phyloP scores from a whole-genome alignment of 2,329 filamentous ascomycete genomes.

The Phoma sp. region DNA sequence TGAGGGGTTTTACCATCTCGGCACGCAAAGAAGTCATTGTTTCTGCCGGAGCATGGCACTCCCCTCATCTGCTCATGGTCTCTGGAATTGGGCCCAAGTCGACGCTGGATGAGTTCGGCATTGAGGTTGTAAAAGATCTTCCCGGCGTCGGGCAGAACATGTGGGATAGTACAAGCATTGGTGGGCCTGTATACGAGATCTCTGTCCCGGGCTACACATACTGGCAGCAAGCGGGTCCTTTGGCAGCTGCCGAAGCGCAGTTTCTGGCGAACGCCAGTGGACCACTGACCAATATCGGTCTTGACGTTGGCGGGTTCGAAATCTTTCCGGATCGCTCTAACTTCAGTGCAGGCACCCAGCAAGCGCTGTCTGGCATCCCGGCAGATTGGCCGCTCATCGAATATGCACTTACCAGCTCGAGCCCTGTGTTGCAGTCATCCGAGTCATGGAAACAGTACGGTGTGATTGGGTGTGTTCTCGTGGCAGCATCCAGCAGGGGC shows the following conservation, averaged over 20 bases:
- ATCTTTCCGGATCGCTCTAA: background rate
- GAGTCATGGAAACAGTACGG: constrained; percentile 30
- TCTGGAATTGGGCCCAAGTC: constrained; percentile 44
- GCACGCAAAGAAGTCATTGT: constrained; percentile 53
- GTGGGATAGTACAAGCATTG: constrained; percentile 6
- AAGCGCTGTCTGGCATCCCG: background rate
- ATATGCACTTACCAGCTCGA: background rate
- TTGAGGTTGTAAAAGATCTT: constrained; percentile 26
- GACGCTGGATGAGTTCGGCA: constrained; percentile 22
- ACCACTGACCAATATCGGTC: constrained; percentile 1
- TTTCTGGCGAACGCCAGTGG: background rate
- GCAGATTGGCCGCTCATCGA: constrained; percentile 5
- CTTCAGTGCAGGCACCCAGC: background rate
- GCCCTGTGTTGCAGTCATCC: background rate
- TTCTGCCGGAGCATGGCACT: constrained; percentile 53
- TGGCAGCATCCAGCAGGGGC: constrained; percentile 43
- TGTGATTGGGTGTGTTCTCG: constrained; percentile 34
- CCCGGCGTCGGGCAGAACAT: constrained; percentile 36
- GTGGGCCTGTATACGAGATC: background rate
- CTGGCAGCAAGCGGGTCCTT: background rate
- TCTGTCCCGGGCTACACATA: background rate
- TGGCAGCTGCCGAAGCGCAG: background rate
- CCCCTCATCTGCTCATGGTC: constrained; percentile 49
- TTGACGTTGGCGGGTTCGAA: background rate
- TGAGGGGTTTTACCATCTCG: constrained; percentile 16